These are phyloP conservation scores for Quercus suber DNA, from an alignment of 306 rosid species.

Conservation along the genomic window DNA sequence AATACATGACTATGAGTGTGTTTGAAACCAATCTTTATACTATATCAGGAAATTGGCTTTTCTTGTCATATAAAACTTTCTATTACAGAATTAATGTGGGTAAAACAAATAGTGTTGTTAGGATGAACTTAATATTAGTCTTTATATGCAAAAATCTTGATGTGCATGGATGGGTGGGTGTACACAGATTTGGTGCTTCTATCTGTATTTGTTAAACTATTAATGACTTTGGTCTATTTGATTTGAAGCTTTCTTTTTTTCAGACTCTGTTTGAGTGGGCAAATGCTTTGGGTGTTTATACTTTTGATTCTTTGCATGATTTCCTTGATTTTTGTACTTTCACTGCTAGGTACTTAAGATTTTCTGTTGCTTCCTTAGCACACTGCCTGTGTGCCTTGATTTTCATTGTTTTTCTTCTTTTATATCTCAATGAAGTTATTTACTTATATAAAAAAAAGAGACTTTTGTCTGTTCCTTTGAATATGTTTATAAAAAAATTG, in stretches of 20 bases:
- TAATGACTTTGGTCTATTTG: neutral
- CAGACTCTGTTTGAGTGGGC: no score
- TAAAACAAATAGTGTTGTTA: neutral
- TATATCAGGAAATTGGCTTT: neutral
- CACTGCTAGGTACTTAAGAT: no score
- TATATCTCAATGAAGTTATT: no score
- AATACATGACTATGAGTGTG: neutral
- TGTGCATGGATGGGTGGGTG: neutral
- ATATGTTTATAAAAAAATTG: neutral
- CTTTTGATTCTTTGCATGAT: no score
- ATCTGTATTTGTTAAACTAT: neutral
- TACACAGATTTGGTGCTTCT: neutral
- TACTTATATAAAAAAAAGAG: no score
- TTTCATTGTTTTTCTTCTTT: no score
- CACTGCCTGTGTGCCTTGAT: no score
- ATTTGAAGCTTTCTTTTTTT: no score
- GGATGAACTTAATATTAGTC: neutral
- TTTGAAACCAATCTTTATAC: neutral
- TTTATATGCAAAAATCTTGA: neutral
- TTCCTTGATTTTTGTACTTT: no score
- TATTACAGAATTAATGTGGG: neutral
- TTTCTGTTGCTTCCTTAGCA: no score
- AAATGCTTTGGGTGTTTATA: no score
- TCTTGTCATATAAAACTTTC: neutral
- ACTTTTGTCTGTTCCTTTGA: neutral